Conservation (phyloP, 192 early-diverging fungal genomes). For the Coemansia javaensis region DNA sequence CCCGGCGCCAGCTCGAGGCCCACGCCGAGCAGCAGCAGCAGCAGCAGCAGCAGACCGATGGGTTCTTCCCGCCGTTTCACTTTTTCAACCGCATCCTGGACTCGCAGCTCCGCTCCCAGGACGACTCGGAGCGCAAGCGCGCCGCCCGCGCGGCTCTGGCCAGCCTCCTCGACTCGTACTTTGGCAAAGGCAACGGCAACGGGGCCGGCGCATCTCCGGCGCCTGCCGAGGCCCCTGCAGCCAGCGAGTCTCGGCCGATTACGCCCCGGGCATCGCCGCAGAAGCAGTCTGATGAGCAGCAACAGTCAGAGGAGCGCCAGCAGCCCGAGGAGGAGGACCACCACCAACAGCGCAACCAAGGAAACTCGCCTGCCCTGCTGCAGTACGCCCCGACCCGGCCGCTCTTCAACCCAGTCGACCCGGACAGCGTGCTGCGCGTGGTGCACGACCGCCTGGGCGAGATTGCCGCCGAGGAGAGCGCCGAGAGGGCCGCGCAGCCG, state of each 20-base stretch:
- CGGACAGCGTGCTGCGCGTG: slow-evolving; percentile 35
- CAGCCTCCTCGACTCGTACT: slow-evolving; percentile 29
- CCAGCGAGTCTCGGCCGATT: too few relatives aligned
- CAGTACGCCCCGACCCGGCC: background rate
- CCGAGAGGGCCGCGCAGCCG: background rate
- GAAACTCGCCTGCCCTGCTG: background rate
- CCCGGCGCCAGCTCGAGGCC: slow-evolving; percentile 4
- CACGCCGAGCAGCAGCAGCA: background rate
- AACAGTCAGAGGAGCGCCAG: background rate
- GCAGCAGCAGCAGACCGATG: background rate
- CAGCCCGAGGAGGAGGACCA: background rate
- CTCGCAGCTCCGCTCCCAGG: slow-evolving; percentile 29
- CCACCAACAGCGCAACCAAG: background rate
- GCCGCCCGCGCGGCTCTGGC: slow-evolving; percentile 24
- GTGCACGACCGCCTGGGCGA: slow-evolving; percentile 33
- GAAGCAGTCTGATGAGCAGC: background rate
- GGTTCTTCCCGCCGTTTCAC: slow-evolving; percentile 33
- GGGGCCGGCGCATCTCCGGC: background rate
- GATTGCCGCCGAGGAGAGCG: slow-evolving; percentile 25
- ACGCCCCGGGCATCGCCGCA: too few relatives aligned
- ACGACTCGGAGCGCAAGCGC: slow-evolving; percentile 26
- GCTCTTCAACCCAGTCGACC: slow-evolving; percentile 11
- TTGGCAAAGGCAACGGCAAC: slow-evolving; percentile 5
- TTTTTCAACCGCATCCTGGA: slow-evolving; percentile 39
- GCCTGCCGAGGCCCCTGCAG: too few relatives aligned